phyloP scores from a whole-genome alignment of 768 basidiomycete species.

The Hygrophorus pudorinus region DNA sequence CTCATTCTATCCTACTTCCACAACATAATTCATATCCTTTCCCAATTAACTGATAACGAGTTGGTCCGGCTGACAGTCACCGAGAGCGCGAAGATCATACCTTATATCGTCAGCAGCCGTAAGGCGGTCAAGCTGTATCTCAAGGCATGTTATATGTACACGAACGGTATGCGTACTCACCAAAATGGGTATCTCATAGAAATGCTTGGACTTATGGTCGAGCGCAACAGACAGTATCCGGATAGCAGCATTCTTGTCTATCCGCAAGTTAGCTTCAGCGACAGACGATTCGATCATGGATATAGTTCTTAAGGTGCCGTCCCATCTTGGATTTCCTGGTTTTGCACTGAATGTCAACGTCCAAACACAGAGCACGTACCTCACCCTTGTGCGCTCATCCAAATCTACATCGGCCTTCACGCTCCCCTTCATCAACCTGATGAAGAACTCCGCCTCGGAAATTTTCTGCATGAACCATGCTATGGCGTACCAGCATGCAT shows the following conservation, averaged over 20 bases:
- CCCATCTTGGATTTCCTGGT: neutral
- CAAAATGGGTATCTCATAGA: conserved; percentile 29
- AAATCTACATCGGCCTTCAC: conserved; percentile 83
- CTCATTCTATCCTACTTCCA: conserved; percentile 84
- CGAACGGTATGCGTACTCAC: neutral
- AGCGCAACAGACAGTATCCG: conserved; percentile 71
- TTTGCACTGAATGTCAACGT: conserved; percentile 3
- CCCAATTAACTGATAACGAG: conserved; percentile 62
- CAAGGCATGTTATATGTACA: conserved; percentile 44
- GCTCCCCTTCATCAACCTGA: conserved; percentile 84
- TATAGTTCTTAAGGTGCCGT: conserved; percentile 70
- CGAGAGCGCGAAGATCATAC: conserved; percentile 84
- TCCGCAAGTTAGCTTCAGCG: conserved; percentile 69
- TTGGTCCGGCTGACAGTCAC: conserved; percentile 59
- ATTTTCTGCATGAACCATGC: conserved; percentile 73
- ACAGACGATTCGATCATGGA: conserved; percentile 78
- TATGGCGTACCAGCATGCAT: conserved; percentile 84
- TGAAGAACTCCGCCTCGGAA: conserved; percentile 97
- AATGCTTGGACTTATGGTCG: conserved; percentile 79
- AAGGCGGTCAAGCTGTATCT: conserved; percentile 82
- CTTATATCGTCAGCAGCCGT: conserved; percentile 76
- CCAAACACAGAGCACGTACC: conserved; percentile 65
- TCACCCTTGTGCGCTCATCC: conserved; percentile 72
- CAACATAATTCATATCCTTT: conserved; percentile 72
- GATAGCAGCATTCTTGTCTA: conserved; percentile 78